Conservation (phyloP, 192 early-diverging fungal genomes). For the Chytriomyces sp. region DNA sequence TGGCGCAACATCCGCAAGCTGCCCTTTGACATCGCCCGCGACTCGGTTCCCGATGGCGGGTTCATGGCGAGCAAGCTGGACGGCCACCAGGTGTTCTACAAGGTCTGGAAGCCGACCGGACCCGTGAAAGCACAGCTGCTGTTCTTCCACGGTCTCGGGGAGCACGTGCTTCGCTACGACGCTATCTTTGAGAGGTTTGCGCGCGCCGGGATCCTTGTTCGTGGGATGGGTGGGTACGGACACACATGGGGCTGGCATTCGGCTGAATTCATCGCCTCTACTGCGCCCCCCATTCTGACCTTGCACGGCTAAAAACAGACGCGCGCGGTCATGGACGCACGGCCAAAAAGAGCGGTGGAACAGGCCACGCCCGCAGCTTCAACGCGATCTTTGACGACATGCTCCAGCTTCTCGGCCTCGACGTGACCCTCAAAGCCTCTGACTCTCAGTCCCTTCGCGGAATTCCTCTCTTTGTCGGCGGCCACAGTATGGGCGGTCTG, state of each 20-base stretch:
- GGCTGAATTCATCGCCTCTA: too few species aligned
- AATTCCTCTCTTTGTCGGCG: slow-evolving; percentile 9
- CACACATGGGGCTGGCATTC: slow-evolving; percentile 49
- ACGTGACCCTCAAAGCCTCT: not conserved
- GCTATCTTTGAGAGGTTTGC: slow-evolving; percentile 58
- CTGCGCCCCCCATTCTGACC: too few species aligned
- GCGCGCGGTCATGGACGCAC: slow-evolving; percentile 24
- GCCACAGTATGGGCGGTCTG: slow-evolving; percentile 52
- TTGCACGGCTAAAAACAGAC: too few species aligned
- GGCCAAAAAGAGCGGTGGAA: not conserved
- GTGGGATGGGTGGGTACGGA: slow-evolving; percentile 66
- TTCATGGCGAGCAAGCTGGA: not conserved
- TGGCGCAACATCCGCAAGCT: not conserved
- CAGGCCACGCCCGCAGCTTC: slow-evolving; percentile 12
- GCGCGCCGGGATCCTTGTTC: slow-evolving; percentile 56
- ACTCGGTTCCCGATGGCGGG: not conserved
- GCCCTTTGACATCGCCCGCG: not conserved
- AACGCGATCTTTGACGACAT: slow-evolving; percentile 49
- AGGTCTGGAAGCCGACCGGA: slow-evolving; percentile 17
- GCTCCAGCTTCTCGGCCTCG: not conserved
- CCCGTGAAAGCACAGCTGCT: slow-evolving; percentile 48
- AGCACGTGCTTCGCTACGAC: slow-evolving; percentile 65
- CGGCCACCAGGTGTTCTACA: slow-evolving; percentile 15
- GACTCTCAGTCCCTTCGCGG: not conserved
- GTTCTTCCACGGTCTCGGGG: slow-evolving; percentile 64